Evolutionary conservation across 2,329 filamentous ascomycete species (phyloP).

Genomic region (Penicillium sp.): DNA sequence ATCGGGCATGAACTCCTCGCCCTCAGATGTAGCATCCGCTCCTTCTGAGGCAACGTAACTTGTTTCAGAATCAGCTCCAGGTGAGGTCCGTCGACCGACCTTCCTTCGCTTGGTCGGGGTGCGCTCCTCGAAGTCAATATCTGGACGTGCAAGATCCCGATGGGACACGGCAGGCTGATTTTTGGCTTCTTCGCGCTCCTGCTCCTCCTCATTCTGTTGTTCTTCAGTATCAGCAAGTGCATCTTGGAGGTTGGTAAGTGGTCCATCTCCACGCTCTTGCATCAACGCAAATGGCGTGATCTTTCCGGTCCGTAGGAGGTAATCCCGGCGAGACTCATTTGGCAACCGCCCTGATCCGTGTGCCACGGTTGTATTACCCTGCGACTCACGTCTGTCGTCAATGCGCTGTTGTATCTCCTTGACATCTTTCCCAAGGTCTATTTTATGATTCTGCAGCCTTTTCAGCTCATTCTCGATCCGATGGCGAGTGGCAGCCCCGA

Average conservation of each 20-base stretch:
- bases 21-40: slow-evolving; percentile 30
- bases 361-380: slow-evolving; percentile 44
- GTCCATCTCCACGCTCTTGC: slow-evolving; percentile 57
- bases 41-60: slow-evolving; percentile 35
- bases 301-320: slow-evolving; percentile 90
- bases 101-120: slow-evolving; percentile 37
- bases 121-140: slow-evolving; percentile 57
- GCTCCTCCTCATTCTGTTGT: slow-evolving; percentile 52
- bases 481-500: slow-evolving; percentile 49
- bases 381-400: slow-evolving; percentile 63
- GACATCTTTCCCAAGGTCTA: slow-evolving; percentile 66
- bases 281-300: slow-evolving; percentile 93
- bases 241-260: slow-evolving; percentile 68
- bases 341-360: slow-evolving; percentile 57
- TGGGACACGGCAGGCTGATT: slow-evolving; percentile 57
- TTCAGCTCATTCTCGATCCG: slow-evolving; percentile 56
- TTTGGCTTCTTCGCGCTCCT: slow-evolving; percentile 42
- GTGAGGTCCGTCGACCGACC: slow-evolving; percentile 16
- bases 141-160: slow-evolving; percentile 68
- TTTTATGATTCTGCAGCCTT: slow-evolving; percentile 62
- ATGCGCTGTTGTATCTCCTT: slow-evolving; percentile 78
- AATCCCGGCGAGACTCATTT: slow-evolving; percentile 81
- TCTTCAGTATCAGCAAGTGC: slow-evolving; percentile 79
- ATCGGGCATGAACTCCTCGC: slow-evolving; percentile 37
- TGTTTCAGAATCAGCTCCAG: slow-evolving; percentile 29